phyloP scores from a whole-genome alignment of 257 asterid genomes.

The Solanum gracilifrons region DNA sequence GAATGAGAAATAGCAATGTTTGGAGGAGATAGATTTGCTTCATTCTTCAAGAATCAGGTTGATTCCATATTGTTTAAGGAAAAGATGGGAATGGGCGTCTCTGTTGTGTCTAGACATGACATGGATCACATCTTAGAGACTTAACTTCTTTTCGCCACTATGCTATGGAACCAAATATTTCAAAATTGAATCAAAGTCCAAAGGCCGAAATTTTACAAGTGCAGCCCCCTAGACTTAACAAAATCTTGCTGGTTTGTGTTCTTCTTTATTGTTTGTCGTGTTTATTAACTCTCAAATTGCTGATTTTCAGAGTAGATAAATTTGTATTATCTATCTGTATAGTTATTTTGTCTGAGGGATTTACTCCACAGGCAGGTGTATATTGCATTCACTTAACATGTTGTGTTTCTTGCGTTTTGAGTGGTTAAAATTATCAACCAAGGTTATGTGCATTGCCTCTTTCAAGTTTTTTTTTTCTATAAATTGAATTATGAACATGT shows the following conservation, averaged over 20 bases:
- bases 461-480: no score
- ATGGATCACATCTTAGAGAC: not conserved
- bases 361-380: not conserved
- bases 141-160: not conserved
- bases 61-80: no score
- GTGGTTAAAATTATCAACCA: not conserved
- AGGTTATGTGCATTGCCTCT: no score
- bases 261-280: not conserved
- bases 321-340: no score
- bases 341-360: no score
- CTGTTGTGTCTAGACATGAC: no score
- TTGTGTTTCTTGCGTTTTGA: not conserved
- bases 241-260: not conserved
- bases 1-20: constrained; percentile 24
- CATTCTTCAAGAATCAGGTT: not conserved
- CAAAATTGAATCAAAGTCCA: constrained; percentile 2
- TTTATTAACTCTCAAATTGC: no score
- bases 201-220: constrained; percentile 6
- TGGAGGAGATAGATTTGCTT: constrained; percentile 6
- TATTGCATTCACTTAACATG: no score
- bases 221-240: not conserved
- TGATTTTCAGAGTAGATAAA: no score
- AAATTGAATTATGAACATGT: no score
- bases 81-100: no score
- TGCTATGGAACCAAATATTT: constrained; percentile 5